A percentile compares a stretch with the other conserved stretches of the same genome.
phyloP scores from a whole-genome alignment of 352 stramenopile genomes.

The Peronospora destructor region DNA sequence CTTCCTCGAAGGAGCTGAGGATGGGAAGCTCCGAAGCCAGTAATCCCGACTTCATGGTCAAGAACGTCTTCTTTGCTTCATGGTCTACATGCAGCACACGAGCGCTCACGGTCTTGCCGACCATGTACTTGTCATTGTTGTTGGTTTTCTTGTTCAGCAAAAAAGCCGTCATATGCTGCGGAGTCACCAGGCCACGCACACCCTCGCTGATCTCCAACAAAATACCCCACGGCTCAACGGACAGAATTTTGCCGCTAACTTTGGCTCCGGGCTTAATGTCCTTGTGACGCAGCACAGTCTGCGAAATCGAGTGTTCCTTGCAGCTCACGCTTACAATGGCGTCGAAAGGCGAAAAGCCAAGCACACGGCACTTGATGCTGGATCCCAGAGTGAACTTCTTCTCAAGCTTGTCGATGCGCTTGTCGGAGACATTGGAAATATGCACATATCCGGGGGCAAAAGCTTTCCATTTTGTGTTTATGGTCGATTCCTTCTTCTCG shows the following conservation, averaged over 20 bases:
- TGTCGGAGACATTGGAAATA: conserved; percentile 82
- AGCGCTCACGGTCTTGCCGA: conserved; percentile 68
- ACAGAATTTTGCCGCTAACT: conserved; percentile 74
- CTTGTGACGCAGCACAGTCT: conserved; percentile 72
- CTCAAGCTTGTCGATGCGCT: conserved; percentile 82
- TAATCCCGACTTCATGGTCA: conserved; percentile 88
- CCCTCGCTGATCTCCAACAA: conserved; percentile 83
- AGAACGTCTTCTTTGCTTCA: conserved; percentile 88
- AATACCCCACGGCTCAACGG: conserved; percentile 77
- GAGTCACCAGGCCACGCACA: conserved; percentile 65
- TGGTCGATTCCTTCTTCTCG: conserved; percentile 22
- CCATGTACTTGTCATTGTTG: conserved; percentile 66
- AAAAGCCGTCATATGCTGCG: conserved; percentile 73
- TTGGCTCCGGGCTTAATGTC: conserved; percentile 70
- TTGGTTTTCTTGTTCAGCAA: conserved; percentile 57
- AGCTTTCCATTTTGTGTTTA: conserved; percentile 66
- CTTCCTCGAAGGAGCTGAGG: conserved; percentile 69
- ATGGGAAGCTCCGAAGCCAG: conserved; percentile 68
- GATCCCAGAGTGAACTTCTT: conserved; percentile 74
- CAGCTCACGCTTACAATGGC: conserved; percentile 77
- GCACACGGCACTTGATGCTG: conserved; percentile 61
- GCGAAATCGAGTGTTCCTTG: conserved; percentile 65
- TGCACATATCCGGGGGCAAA: conserved; percentile 83
- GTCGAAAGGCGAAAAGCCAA: conserved; percentile 83
- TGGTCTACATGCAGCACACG: conserved; percentile 80